These are phyloP conservation scores for Vachellia collinsii DNA, from an alignment of 306 rosid genomes.

Conservation along the genomic window DNA sequence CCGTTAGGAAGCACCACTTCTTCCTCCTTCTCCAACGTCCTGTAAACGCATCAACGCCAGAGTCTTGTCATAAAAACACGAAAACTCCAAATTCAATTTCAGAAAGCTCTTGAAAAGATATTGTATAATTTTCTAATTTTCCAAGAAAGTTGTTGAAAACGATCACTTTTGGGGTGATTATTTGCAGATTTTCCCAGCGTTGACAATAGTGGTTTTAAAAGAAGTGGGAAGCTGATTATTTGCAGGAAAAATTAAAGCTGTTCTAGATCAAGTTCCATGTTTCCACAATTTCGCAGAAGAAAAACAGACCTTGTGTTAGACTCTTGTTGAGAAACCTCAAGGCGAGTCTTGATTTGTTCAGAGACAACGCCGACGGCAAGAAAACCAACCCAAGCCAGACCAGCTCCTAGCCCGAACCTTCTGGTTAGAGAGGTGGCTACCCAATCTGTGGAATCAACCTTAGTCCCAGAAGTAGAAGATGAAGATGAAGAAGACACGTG, in stretches of 20 bases:
- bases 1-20: slow-evolving; percentile 84
- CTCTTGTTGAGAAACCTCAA: slow-evolving; percentile 87
- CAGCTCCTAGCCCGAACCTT: slow-evolving; percentile 92
- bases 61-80: background rate
- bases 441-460: slow-evolving; percentile 89
- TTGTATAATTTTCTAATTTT: background rate
- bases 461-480: background rate
- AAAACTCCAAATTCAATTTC: background rate
- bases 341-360: slow-evolving; percentile 92
- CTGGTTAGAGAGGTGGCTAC: slow-evolving; percentile 79
- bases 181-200: background rate
- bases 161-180: background rate
- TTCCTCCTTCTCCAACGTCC: slow-evolving; percentile 65
- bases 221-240: background rate
- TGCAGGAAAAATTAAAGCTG: background rate
- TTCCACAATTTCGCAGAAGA: background rate
- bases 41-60: slow-evolving; percentile 12
- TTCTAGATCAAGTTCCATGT: background rate
- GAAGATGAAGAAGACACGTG: slow-evolving; percentile 14
- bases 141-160: background rate
- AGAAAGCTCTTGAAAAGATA: background rate
- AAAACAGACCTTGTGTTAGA: slow-evolving; percentile 71
- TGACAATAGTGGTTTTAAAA: background rate
- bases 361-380: slow-evolving; percentile 86
- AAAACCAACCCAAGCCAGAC: slow-evolving; percentile 93